Base-by-base conservation (phyloP, 352 stramenopile species). In the Thalassiosira livingstoniorum region DNA sequence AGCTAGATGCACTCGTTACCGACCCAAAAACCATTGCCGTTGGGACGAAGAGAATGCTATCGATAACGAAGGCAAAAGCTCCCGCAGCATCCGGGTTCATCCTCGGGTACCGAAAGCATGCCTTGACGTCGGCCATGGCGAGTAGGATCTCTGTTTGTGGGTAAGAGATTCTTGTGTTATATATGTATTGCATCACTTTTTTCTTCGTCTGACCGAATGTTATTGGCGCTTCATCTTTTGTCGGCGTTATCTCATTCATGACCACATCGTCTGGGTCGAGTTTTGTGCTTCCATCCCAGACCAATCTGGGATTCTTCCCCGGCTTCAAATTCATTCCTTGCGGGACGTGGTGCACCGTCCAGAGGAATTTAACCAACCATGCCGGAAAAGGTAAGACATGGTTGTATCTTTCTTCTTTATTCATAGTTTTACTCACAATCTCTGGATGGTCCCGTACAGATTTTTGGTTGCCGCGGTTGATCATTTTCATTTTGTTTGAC, bases 401-500 rank as follows among this genome's bases (percentile, higher is more conserved):
- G 25, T n/a, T 54, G 27, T 75, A 55, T 25, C 63, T 0, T 13
- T 79, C 69, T 34, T 84, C 77, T 39, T 84, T 84, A 39, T 70
- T 75, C 11, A 84, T 27, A 0, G 69, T 75, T 39, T 73, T 74
- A 0, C 3, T 35, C 35, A 58, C 60, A n/a, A 65, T 34, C 0
- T 75, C 51, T 37, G 32, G 11, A 42, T 84, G 31, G 1, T 65
- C 37, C 0, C 39, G 13, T 10, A 79, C 45, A 15, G 7, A 54
- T 10, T 31, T 43, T 13, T 75, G 42, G 32, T 85, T 85, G 1
- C 78, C 78, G 4, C 63, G 43, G 15, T 4, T n/a, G 1, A 84
- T 53, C 34, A 66, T 57, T 18, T 7, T 42, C 27, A 67, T 2
- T 43, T 76, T 77, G 11, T 65, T 68, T 0, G 18, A 32, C n/a